Evolutionary conservation across 2,329 filamentous ascomycete species (phyloP), one percentile per base, ranked within the genome.

Genomic region (Pestalotiopsis sp.): DNA sequence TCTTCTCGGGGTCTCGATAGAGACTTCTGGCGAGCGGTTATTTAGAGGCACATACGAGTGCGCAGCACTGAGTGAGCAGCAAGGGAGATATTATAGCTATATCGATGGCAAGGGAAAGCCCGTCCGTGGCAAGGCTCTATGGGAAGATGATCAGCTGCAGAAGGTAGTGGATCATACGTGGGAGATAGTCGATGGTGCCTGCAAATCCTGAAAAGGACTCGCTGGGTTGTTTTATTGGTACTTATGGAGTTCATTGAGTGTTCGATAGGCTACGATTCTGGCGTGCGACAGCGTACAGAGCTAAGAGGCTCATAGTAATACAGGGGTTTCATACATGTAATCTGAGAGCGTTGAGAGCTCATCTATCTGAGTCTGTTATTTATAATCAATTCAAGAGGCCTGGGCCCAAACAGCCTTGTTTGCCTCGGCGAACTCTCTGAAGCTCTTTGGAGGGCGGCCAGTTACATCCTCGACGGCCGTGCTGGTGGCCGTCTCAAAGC

Each of bases 31-130:
- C 0, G 69, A 73, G 61, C 59, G 73, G 11, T 56, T 80, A 38
- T 38, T 80, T 1, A 70, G 66, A 0, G 78, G 78, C 0, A 64
- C 68, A 0, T 55, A 66, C 3, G 70, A 73, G 6, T 59, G 56
- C 0, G 61, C 69, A 1, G 69, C 65, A 1, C 64, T 67, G 4
- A 68, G 62, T 1, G 69, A 69, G 9, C 69, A 72, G 58, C 68
- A 74, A 2, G 73, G 68, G 0, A 75, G 66, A 9, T 71, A 71
- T 52, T 80, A 73, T 70, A 74, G 70, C 11, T 73, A 69, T 35
- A 76, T 79, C 6, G 73, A 78, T 39, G 64, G 69, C 14, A 79
- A 78, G 64, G 78, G 78, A 0, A 59, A 64, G 0, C 11, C 71
- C 11, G 55, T 79, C 7, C n/a, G 60, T 1, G 71, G 73, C 3